These are phyloP conservation scores for Rhododendron molle DNA, from an alignment of 148 eudicot species.

Conservation along the genomic window DNA sequence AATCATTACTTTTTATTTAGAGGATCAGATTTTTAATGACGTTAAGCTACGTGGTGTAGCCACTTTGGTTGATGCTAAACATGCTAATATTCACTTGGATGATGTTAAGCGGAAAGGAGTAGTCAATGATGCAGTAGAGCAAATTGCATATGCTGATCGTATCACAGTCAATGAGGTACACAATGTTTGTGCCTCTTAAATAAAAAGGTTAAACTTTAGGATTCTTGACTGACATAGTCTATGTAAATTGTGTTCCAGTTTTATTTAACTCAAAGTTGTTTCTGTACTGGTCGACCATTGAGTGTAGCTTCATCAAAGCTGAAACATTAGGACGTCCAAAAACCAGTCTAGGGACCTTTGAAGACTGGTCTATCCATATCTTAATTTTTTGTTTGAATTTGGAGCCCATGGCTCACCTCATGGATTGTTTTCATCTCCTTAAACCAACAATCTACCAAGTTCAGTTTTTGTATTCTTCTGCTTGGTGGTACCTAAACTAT, in stretches of 20 bases:
- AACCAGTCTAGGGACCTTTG: background rate
- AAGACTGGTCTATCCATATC: background rate
- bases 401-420: background rate
- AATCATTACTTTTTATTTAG: constrained; percentile 94
- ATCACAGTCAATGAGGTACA: constrained; percentile 79
- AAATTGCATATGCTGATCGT: constrained; percentile 83
- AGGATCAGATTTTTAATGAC: constrained; percentile 72
- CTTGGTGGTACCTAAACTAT: background rate
- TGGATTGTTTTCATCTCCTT: background rate
- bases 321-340: background rate
- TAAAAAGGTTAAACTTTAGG: background rate
- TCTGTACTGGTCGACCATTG: background rate
- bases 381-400: background rate
- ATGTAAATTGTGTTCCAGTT: background rate
- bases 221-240: background rate
- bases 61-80: constrained; percentile 93
- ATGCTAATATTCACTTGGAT: constrained; percentile 65
- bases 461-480: background rate
- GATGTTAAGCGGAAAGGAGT: constrained; percentile 82
- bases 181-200: background rate
- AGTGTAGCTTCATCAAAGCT: background rate
- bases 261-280: background rate
- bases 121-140: constrained; percentile 87
- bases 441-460: background rate
- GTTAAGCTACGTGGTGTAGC: constrained; percentile 94